Evolutionary conservation across 306 rosid species (phyloP), one percentile per base, ranked within the genome.

Genomic region (Vigna nakashimae): DNA sequence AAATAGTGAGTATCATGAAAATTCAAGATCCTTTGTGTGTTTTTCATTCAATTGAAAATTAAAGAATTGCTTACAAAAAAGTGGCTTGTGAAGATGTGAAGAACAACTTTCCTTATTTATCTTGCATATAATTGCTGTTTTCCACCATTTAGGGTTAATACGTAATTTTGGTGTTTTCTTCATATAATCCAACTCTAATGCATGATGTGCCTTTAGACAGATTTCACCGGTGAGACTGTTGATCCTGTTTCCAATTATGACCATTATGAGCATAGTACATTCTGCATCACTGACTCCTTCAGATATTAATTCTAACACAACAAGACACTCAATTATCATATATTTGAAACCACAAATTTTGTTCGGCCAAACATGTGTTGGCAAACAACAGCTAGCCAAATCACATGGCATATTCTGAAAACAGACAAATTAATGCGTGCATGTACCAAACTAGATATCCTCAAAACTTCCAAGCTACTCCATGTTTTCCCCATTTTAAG

Each of bases 331-430:
- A 74, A 74, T 16, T 17, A 45, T 42, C 30, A 45, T 18, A 3
- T 16, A 28, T 75, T 65, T 28, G 79, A 76, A 56, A 50, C 55
- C 57, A 18, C 2, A 52, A 73, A 38, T 40, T 40, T 17, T 18
- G 56, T 22, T 56, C 4, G 6, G 43, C 43, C 14, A 48, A 48
- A 28, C 51, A 51, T 53, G 51, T 71, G 76, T 6, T 34, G 65
- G 36, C 52, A 30, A 53, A 36, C 50, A 52, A 16, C 10, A 17
- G 63, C 45, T 71, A 71, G 79, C 65, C 76, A 30, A 75, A 57
- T 26, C 86, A 79, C 82, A 58, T 82, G 82, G 65, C 46, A 63
- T 60, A 60, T 60, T 28, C 16, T 18, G 4, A 7, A 6, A 32
- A 15, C 45, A 32, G 68, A 32, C 66, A 60, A 34, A 62, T 7